A percentile compares a stretch with the other conserved stretches of the same genome.
Evolutionary conservation across 257 asterid species (phyloP).

Genomic region (Lithospermum erythrorhizon): DNA sequence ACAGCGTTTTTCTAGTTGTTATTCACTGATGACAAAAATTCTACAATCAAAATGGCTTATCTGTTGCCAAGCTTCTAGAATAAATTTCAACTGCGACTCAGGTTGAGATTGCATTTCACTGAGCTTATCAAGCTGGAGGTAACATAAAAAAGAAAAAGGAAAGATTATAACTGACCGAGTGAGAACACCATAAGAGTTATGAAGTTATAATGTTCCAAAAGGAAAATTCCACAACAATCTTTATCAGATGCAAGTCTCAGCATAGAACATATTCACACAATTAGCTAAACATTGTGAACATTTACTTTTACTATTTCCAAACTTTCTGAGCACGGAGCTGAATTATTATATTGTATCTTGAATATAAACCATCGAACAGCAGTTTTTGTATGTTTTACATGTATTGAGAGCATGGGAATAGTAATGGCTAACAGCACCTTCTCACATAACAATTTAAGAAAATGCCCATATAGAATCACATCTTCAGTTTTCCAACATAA

Average conservation of each 20-base stretch:
- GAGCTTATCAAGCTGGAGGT: constrained; percentile 76
- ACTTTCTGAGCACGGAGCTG: not conserved
- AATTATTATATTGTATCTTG: no score
- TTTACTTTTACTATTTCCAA: not conserved
- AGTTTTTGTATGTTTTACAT: not conserved
- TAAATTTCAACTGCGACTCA: constrained; percentile 79
- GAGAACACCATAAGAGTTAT: not conserved
- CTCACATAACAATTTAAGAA: not conserved
- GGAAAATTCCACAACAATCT: no score
- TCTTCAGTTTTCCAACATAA: not conserved
- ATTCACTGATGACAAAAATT: not conserved
- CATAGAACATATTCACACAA: no score
- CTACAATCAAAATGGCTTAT: constrained; percentile 19
- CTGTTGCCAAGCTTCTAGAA: constrained; percentile 96
- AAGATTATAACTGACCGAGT: constrained; percentile 1
- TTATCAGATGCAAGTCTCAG: no score
- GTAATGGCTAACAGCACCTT: not conserved
- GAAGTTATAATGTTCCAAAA: not conserved
- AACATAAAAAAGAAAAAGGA: not conserved
- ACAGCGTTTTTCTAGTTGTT: not conserved
- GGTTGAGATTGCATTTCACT: constrained; percentile 82
- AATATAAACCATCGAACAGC: not conserved
- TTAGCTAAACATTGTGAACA: no score
- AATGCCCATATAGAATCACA: not conserved
- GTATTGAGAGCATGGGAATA: not conserved